phyloP scores from a whole-genome alignment of 768 basidiomycete genomes.

The Crassisporium funariophilum region DNA sequence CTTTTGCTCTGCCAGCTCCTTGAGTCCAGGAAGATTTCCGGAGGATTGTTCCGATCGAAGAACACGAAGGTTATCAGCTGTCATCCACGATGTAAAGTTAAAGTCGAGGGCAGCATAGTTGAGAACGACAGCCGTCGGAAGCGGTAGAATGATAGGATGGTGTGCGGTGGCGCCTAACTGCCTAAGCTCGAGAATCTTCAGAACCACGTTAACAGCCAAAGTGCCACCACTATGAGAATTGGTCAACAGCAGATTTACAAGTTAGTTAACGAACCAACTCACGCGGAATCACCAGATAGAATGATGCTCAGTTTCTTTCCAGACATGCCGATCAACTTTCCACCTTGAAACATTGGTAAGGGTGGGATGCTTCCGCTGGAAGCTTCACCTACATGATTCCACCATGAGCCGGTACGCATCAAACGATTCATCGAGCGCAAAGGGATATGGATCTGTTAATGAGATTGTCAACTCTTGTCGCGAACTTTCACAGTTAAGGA shows the following conservation, averaged over 20 bases:
- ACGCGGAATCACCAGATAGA: conserved; percentile 97
- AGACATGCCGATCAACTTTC: conserved; percentile 83
- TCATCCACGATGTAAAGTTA: conserved; percentile 99
- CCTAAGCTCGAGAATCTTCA: conserved; percentile 78
- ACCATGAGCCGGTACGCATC: conserved; percentile 84
- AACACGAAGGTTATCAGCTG: conserved; percentile 77
- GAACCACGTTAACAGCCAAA: conserved; percentile 80
- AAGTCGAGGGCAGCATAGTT: conserved; percentile 95
- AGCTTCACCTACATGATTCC: conserved; percentile 54
- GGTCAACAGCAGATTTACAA: conserved; percentile 11
- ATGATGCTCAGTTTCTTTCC: conserved; percentile 79
- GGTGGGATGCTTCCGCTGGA: background rate
- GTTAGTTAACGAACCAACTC: conserved; percentile 36
- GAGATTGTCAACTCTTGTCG: too few relatives aligned
- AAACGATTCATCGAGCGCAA: conserved; percentile 93
- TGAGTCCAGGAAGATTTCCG: conserved; percentile 73
- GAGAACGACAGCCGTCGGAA: conserved; percentile 81
- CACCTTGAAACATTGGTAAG: conserved; percentile 40
- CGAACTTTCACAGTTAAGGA: too few relatives aligned
- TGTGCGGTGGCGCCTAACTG: conserved; percentile 32
- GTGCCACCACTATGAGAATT: conserved; percentile 72
- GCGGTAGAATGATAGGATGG: conserved; percentile 50
- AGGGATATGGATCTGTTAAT: conserved; percentile 92
- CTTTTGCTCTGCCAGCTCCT: conserved; percentile 73
- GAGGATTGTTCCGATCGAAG: conserved; percentile 88